phyloP scores from a whole-genome alignment of 345 rosid species.

The Schrenkiella parvula region DNA sequence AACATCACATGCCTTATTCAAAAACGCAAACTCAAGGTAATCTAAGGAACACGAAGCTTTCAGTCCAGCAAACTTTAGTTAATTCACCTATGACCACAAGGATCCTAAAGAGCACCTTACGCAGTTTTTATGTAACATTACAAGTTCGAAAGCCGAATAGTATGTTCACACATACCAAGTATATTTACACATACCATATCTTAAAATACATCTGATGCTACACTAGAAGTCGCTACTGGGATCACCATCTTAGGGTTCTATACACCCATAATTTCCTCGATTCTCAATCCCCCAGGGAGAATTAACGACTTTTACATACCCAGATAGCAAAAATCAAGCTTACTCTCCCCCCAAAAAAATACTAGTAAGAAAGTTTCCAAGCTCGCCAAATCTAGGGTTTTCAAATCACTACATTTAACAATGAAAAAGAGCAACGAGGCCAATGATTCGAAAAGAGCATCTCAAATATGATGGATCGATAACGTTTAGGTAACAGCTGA shows the following conservation, averaged over 20 bases:
- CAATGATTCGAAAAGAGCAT: background rate
- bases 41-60: background rate
- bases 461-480: background rate
- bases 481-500: background rate
- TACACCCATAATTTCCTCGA: background rate
- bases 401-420: background rate
- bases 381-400: slow-evolving; percentile 30
- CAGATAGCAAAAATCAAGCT: background rate
- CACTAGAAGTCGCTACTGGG: background rate
- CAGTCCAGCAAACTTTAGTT: background rate
- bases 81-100: background rate
- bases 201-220: background rate
- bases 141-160: background rate
- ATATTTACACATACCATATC: background rate
- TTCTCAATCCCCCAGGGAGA: background rate
- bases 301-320: background rate
- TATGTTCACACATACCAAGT: background rate
- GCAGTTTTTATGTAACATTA: background rate
- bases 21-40: background rate
- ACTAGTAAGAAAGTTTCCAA: background rate
- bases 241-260: background rate
- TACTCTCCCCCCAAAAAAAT: background rate
- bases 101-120: background rate
- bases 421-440: background rate
- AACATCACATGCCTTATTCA: background rate